Evolutionary conservation across 345 rosid species (phyloP).

Genomic region (Populus pruinosa): DNA sequence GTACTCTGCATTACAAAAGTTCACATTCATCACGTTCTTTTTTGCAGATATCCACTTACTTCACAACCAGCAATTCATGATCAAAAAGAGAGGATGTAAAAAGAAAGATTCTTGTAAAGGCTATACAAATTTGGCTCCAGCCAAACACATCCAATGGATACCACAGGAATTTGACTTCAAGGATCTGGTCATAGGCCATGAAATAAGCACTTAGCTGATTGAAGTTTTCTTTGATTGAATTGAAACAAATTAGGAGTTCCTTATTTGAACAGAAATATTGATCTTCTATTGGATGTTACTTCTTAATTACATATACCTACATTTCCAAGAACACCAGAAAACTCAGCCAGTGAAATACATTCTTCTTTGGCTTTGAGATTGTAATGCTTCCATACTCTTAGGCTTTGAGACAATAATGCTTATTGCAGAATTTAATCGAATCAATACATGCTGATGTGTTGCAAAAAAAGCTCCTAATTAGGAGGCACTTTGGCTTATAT

Average conservation of each 20-base stretch:
- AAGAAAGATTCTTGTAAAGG: background rate
- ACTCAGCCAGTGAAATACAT: background rate
- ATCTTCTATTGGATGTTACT: background rate
- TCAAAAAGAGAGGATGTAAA: slow-evolving; percentile 3
- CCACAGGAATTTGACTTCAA: background rate
- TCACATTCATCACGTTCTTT: slow-evolving; percentile 1
- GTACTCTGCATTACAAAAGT: slow-evolving; percentile 59
- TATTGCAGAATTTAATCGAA: background rate
- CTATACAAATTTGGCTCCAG: background rate
- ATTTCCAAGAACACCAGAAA: background rate
- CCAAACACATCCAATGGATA: background rate
- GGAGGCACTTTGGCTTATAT: background rate
- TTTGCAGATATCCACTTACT: slow-evolving; percentile 2
- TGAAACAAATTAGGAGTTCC: background rate
- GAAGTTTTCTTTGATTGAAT: background rate
- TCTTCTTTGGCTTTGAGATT: background rate
- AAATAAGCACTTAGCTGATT: background rate
- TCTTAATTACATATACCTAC: background rate
- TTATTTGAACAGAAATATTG: background rate
- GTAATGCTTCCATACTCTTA: background rate
- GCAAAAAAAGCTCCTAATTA: background rate
- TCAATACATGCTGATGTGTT: background rate
- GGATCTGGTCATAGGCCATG: background rate
- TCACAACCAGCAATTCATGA: slow-evolving; percentile 3
- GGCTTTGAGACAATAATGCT: background rate